These are phyloP conservation scores for Guadua angustifolia DNA, from an alignment of 176 grass and related monocot species.

Conservation along the genomic window DNA sequence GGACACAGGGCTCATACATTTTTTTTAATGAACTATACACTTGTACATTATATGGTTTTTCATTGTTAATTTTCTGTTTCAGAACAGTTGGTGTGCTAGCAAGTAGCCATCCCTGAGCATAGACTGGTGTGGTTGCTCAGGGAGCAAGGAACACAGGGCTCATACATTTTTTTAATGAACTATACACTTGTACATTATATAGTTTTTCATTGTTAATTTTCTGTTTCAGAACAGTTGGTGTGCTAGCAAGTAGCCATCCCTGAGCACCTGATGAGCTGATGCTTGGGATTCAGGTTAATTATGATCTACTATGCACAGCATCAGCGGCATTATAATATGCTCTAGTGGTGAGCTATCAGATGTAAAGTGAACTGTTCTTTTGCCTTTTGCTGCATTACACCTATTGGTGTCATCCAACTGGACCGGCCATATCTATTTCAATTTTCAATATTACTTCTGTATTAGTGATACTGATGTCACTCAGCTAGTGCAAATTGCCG, in stretches of 20 bases:
- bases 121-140: neutral
- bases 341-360: slow-evolving; percentile 2
- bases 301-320: slow-evolving; percentile 1
- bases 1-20: neutral
- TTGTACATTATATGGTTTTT: neutral
- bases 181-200: neutral
- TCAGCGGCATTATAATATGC: neutral
- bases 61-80: slow-evolving; percentile 24
- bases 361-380: neutral
- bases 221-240: slow-evolving; percentile 19
- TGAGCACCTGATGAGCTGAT: slow-evolving; percentile 5
- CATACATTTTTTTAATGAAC: neutral
- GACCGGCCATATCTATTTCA: neutral
- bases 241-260: neutral
- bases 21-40: neutral
- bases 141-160: neutral
- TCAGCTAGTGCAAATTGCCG: slow-evolving; percentile 3
- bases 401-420: neutral
- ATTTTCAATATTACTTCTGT: neutral
- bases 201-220: slow-evolving; percentile 3
- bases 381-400: neutral
- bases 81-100: neutral
- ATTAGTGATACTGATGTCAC: neutral
- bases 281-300: slow-evolving; percentile 2
- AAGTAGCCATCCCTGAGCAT: slow-evolving; percentile 11